These are phyloP conservation scores for Gomphus bonarii DNA, from an alignment of 1,284 basidiomycete species.

Conservation along the genomic window DNA sequence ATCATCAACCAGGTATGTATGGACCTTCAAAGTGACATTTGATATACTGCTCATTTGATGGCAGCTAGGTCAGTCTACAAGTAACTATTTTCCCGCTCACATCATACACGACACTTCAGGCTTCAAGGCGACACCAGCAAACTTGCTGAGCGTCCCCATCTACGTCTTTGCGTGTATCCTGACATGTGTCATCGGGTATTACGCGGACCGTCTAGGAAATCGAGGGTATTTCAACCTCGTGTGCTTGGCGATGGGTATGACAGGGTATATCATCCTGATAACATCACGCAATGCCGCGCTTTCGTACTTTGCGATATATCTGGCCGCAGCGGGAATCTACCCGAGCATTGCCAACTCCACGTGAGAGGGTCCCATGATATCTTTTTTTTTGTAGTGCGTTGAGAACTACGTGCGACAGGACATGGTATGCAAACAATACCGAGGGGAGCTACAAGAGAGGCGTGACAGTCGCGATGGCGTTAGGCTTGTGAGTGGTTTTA, in stretches of 20 bases:
- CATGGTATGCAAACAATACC: conserved; percentile 41
- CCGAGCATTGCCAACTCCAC: conserved; percentile 28
- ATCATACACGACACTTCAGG: conserved; percentile 20
- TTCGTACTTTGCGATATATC: conserved; percentile 35
- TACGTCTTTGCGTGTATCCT: conserved; percentile 41
- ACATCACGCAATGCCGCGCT: conserved; percentile 32
- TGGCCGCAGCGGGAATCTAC: conserved; percentile 34
- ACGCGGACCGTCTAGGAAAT: conserved; percentile 36
- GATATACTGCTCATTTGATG: background rate
- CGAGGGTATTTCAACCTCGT: conserved; percentile 34
- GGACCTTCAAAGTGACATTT: background rate
- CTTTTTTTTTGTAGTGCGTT: background rate
- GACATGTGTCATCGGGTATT: conserved; percentile 36
- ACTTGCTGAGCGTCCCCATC: conserved; percentile 43
- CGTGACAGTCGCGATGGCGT: conserved; percentile 30
- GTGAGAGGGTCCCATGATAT: conserved; percentile 21
- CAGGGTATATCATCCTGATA: conserved; percentile 44
- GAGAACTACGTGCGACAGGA: conserved; percentile 19
- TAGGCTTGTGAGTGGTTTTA: conserved; percentile 22
- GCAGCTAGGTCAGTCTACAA: background rate
- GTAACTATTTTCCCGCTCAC: background rate
- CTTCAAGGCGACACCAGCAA: conserved; percentile 38
- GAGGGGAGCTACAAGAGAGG: conserved; percentile 35
- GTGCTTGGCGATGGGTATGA: conserved; percentile 21
- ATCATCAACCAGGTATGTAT: conserved; percentile 38